A percentile compares a stretch with the other conserved stretches of the same genome.
These are phyloP conservation scores for Pseudozyma thailandica DNA, from an alignment of 1,284 basidiomycete species.

Conservation along the genomic window DNA sequence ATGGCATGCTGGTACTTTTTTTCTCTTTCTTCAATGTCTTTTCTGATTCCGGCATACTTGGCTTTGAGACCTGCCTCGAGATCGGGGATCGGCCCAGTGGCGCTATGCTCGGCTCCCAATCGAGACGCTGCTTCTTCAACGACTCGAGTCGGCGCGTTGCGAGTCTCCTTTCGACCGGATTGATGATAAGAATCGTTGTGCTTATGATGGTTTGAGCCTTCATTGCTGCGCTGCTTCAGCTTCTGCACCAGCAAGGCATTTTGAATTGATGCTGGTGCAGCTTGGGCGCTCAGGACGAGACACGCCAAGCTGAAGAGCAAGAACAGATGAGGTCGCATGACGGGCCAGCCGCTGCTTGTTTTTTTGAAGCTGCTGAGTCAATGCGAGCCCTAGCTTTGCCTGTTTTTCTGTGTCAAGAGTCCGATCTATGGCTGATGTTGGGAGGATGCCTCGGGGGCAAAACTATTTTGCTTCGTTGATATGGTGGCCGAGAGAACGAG, in stretches of 20 bases:
- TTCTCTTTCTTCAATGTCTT: neutral
- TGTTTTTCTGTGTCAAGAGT: neutral
- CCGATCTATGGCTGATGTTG: neutral
- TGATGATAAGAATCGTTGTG: neutral
- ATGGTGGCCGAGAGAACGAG: neutral
- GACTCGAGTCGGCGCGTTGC: neutral
- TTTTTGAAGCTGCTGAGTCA: neutral
- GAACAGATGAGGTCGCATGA: constrained; percentile 23
- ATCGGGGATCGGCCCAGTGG: neutral
- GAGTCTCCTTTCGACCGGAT: neutral
- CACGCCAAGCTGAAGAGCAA: constrained; percentile 33
- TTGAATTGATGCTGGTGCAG: constrained; percentile 17
- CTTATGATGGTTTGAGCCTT: neutral
- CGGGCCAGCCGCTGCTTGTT: constrained; percentile 2
- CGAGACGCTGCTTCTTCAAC: neutral
- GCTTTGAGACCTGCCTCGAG: neutral
- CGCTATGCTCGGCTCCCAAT: neutral
- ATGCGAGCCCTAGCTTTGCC: constrained; percentile 24
- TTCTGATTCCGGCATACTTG: neutral
- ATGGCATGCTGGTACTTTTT: constrained; percentile 6
- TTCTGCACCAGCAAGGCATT: constrained; percentile 7
- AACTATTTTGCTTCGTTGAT: neutral
- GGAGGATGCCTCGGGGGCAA: too few species aligned
- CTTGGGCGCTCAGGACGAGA: constrained; percentile 34
- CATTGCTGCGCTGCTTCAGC: constrained; percentile 2